Evolutionary conservation across 2,329 filamentous ascomycete genomes (phyloP).

Genomic region (Colletotrichum graminicola): DNA sequence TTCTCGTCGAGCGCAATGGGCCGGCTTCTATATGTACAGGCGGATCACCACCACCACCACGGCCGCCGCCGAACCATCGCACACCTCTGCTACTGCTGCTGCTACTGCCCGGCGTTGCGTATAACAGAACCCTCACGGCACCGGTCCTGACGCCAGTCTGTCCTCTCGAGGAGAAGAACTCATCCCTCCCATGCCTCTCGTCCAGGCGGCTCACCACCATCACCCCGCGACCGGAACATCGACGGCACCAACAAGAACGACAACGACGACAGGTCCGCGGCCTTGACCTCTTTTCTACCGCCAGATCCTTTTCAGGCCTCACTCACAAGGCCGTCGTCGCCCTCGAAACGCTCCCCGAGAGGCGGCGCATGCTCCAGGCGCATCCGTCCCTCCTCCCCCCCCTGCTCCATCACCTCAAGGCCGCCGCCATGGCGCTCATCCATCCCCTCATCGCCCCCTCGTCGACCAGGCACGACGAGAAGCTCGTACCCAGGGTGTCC

Average conservation of each 20-base stretch:
- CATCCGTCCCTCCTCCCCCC: constrained; percentile 22
- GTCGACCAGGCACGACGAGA: constrained; percentile 17
- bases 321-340: neutral
- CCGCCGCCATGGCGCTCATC: constrained; percentile 32
- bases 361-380: constrained; percentile 19
- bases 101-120: constrained; percentile 3
- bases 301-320: constrained; percentile 15
- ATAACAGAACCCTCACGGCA: constrained; percentile 22
- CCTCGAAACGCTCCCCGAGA: constrained; percentile 26
- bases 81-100: neutral
- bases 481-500: constrained; percentile 15
- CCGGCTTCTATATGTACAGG: constrained; percentile 32
- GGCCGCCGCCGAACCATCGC: constrained; percentile 21
- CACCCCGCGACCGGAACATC: neutral
- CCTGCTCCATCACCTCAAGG: constrained; percentile 10
- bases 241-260: neutral
- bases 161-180: constrained; percentile 31
- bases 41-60: constrained; percentile 13
- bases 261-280: neutral
- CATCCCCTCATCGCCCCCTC: constrained; percentile 27
- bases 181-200: constrained; percentile 27
- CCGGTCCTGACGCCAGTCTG: constrained; percentile 24
- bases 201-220: constrained; percentile 7
- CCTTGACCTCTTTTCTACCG: neutral
- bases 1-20: constrained; percentile 31